phyloP scores from a whole-genome alignment of 306 rosid genomes.

The Senna tora region DNA sequence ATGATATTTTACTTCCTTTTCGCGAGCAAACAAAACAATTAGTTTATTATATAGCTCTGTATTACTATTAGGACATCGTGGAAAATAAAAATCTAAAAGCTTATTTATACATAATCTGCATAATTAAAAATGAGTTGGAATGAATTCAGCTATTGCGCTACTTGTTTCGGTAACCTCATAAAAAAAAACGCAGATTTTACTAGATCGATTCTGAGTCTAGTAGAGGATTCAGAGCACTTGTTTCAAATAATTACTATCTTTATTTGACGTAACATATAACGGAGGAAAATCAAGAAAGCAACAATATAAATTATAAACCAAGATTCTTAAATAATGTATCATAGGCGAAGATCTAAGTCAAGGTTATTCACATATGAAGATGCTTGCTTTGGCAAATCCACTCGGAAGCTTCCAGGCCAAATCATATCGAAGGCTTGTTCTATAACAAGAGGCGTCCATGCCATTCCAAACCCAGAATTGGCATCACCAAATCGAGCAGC shows the following conservation, averaged over 20 bases:
- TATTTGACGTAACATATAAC: not conserved
- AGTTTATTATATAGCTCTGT: too few species aligned
- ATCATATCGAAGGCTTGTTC: conserved; percentile 52
- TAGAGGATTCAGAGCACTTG: not conserved
- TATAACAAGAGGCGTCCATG: conserved; percentile 53
- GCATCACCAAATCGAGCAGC: conserved; percentile 48
- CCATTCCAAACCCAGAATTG: conserved; percentile 36
- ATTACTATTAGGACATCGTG: too few species aligned
- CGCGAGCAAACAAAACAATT: too few species aligned
- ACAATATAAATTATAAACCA: not conserved
- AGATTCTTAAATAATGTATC: conserved; percentile 26
- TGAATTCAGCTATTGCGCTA: not conserved
- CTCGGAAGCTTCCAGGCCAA: conserved; percentile 73
- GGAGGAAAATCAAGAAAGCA: not conserved
- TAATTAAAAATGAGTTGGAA: not conserved
- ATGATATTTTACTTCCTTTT: too few species aligned
- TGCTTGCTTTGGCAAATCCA: conserved; percentile 42
- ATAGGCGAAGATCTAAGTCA: conserved; percentile 71
- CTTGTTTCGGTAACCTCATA: not conserved
- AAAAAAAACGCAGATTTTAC: not conserved
- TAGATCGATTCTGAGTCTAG: not conserved
- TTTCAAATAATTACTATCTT: too few species aligned
- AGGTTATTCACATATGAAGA: conserved; percentile 48
- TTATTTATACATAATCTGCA: too few species aligned
- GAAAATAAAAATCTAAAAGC: too few species aligned